Percentiles rank a stretch among this genome's conserved stretches.
phyloP scores from a whole-genome alignment of 176 grass and related monocot genomes.

The Coix lacrymajobi region DNA sequence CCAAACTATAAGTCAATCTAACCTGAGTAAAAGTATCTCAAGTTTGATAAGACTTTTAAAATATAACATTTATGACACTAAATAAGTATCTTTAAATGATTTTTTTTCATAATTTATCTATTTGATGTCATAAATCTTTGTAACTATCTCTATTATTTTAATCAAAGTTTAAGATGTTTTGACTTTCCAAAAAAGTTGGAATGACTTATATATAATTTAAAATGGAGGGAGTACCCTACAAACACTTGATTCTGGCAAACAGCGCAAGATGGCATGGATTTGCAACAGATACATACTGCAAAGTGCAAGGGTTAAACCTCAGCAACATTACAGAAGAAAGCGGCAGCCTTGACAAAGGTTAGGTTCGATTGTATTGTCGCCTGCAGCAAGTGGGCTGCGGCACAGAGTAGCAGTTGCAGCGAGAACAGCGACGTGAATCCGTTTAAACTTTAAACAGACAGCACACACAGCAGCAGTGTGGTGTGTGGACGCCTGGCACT shows the following conservation, averaged over 20 bases:
- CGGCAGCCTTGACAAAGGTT: neutral
- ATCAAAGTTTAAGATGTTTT: no score
- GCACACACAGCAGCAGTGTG: neutral
- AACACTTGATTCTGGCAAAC: neutral
- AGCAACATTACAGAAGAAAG: neutral
- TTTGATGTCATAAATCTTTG: no score
- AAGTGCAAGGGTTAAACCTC: neutral
- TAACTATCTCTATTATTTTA: no score
- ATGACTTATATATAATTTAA: no score
- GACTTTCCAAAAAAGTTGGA: no score
- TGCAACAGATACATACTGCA: neutral
- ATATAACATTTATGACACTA: no score
- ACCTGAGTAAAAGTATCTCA: no score
- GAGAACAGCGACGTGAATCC: neutral
- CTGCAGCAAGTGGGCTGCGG: constrained; percentile 21
- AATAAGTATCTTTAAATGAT: no score
- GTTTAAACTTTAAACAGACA: neutral
- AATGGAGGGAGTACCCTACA: no score
- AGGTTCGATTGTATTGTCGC: constrained; percentile 8
- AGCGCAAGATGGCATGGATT: neutral
- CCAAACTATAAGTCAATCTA: no score
- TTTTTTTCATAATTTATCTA: no score
- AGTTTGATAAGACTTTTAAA: no score
- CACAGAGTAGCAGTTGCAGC: constrained; percentile 10
- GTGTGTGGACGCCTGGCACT: neutral